Conservation (phyloP, 1,284 basidiomycete genomes). For the Puccinia sorghi region DNA sequence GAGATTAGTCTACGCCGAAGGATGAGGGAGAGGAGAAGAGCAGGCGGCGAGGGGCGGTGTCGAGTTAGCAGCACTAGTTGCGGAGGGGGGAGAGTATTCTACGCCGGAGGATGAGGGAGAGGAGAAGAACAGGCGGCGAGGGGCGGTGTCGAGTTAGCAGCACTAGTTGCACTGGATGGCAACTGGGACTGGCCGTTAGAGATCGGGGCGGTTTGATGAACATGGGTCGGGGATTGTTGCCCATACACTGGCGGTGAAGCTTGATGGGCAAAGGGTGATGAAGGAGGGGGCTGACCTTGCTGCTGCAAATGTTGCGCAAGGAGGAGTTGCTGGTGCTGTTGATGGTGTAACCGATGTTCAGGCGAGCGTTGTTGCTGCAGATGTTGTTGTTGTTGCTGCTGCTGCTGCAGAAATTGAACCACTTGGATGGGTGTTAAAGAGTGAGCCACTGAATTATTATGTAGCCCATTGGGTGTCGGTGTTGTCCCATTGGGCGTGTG, state of each 20-base stretch:
- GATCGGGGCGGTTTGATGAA: slow-evolving; percentile 23
- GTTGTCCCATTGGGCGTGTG: slow-evolving; percentile 23
- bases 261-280: slow-evolving; percentile 36
- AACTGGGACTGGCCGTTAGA: slow-evolving; percentile 17
- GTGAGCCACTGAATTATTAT: slow-evolving; percentile 7
- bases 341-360: slow-evolving; percentile 28
- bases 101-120: slow-evolving; percentile 17
- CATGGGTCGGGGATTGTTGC: slow-evolving; percentile 9
- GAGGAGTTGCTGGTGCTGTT: slow-evolving; percentile 37
- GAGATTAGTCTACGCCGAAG: neutral
- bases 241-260: slow-evolving; percentile 3
- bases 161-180: slow-evolving; percentile 12
- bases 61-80: slow-evolving; percentile 14
- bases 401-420: slow-evolving; percentile 40
- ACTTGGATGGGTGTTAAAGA: slow-evolving; percentile 38
- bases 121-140: slow-evolving; percentile 30
- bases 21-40: slow-evolving; percentile 26
- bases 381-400: slow-evolving; percentile 35
- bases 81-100: neutral
- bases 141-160: slow-evolving; percentile 25
- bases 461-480: slow-evolving; percentile 15
- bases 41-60: slow-evolving; percentile 31
- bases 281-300: slow-evolving; percentile 15
- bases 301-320: slow-evolving; percentile 34
- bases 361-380: slow-evolving; percentile 33